Base-by-base conservation (phyloP, 2,329 filamentous ascomycete genomes). In the Coniochaeta hoffmannii region DNA sequence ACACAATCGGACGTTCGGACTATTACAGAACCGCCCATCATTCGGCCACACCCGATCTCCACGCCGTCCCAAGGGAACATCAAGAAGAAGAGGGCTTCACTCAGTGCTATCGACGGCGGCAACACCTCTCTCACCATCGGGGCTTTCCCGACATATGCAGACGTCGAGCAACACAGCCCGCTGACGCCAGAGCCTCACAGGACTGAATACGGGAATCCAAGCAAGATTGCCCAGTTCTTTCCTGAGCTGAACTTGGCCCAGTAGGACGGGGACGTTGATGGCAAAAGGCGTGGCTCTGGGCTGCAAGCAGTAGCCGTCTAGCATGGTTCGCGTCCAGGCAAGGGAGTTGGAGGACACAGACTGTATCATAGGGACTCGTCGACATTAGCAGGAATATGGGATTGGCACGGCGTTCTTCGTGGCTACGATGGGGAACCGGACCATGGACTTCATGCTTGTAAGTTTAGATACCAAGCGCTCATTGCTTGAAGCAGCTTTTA, bases 151-250 rank as follows among this genome's bases (percentile, higher is more conserved):
- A 12, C 49, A 56, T 28, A 62, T 59, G n/a, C 59, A 63, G 15
- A 34, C 58, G 19, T 65, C 58, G 50, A 57, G 17, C 59, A 61
- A 14, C 53, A 46, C 17, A 63, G 62, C 26, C 60, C 62, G 4
- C 17, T 62, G 12, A 64, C 68, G 10, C 59, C 62, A 0, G 68
- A 69, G 46, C 63, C 62, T 36, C 56, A 64, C 24, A 62, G 68
- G 44, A 64, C 63, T n/a, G 67, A 64, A 54, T 71, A 63, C 51
- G 70, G 70, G n/a, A 69, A 70, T 49, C 69, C 69, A 1, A 66
- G 69, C 50, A 72, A 72, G 61, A 71, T 72, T 61, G 69, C 69
- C 12, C 67, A 66, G 56, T 68, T 66, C 56, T 72, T 72, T 51
- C 70, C 70, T 1, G 70, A 72, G 60, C 61, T 72, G 38, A 63